A percentile compares a stretch with the other conserved stretches of the same genome.
Conservation (phyloP, 495 filamentous ascomycete species). For the Penicillium paradoxum region DNA sequence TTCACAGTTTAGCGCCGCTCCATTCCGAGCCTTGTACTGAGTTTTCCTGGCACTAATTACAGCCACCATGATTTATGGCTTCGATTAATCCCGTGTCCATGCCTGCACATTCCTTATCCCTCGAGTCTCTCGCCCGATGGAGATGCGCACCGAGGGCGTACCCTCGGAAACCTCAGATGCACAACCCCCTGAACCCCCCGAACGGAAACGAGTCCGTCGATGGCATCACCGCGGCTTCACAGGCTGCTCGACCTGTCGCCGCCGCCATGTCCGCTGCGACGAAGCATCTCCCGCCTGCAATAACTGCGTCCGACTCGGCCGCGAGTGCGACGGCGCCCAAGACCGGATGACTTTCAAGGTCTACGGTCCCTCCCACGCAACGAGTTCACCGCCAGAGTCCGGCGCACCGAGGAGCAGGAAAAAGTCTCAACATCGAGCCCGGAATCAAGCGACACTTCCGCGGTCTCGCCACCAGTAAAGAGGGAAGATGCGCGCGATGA, state of each 20-base stretch:
- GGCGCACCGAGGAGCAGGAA: conserved; percentile 18
- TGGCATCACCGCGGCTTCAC: conserved; percentile 41
- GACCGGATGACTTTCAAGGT: conserved; percentile 42
- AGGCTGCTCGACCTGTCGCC: conserved; percentile 37
- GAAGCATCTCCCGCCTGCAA: conserved; percentile 40
- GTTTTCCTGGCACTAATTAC: not conserved
- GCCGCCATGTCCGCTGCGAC: conserved; percentile 44
- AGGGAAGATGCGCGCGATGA: conserved; percentile 12
- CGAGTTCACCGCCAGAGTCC: conserved; percentile 6
- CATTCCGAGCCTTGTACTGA: not conserved
- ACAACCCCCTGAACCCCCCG: conserved; percentile 22
- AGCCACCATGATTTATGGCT: not conserved
- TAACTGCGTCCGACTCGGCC: conserved; percentile 35
- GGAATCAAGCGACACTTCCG: conserved; percentile 8
- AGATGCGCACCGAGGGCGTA: conserved; percentile 27
- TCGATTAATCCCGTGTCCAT: conserved; percentile 15
- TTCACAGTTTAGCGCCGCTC: conserved; percentile 2
- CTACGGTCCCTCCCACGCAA: conserved; percentile 30
- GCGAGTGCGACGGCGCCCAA: conserved; percentile 38
- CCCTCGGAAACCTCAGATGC: conserved; percentile 16
- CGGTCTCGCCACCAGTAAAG: conserved; percentile 12
- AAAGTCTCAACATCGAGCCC: conserved; percentile 11
- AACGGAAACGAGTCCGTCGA: conserved; percentile 39
- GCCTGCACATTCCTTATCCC: conserved; percentile 17
- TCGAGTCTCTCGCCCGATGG: conserved; percentile 20